Evolutionary conservation across 805 yeast species (phyloP).

Genomic region (Wickerhamiella vanderwaltii): DNA sequence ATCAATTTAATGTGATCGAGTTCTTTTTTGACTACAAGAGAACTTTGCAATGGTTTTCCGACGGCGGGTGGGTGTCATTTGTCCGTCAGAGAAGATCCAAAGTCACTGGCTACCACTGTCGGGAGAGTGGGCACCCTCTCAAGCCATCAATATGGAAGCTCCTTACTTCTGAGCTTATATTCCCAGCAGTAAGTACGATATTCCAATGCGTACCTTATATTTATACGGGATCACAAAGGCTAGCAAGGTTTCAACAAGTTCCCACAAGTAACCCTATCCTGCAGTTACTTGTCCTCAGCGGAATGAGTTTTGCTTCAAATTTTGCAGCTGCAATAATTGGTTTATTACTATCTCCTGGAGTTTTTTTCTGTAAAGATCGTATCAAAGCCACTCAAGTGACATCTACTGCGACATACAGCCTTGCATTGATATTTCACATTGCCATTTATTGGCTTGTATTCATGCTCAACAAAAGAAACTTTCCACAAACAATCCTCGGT

Average conservation of each 20-base stretch:
- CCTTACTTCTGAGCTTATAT: slow-evolving; percentile 53
- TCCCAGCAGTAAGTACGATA: slow-evolving; percentile 47
- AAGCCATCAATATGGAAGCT: slow-evolving; percentile 62
- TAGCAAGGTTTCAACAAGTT: slow-evolving; percentile 35
- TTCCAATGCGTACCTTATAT: slow-evolving; percentile 48
- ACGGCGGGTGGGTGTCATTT: slow-evolving; percentile 55
- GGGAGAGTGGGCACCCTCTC: slow-evolving; percentile 36
- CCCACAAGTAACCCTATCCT: slow-evolving; percentile 38
- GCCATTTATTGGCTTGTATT: slow-evolving; percentile 51
- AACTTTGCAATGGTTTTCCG: slow-evolving; percentile 57
- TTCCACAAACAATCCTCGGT: slow-evolving; percentile 49
- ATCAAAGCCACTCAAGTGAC: not conserved
- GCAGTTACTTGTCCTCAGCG: slow-evolving; percentile 35
- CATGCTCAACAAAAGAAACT: slow-evolving; percentile 55
- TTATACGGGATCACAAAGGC: slow-evolving; percentile 63
- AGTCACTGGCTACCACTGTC: slow-evolving; percentile 69
- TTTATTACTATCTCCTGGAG: not conserved
- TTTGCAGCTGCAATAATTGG: not conserved
- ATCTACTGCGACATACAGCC: slow-evolving; percentile 37
- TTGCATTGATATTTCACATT: slow-evolving; percentile 42
- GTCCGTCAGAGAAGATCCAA: slow-evolving; percentile 58
- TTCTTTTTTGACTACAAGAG: slow-evolving; percentile 83
- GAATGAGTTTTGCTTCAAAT: slow-evolving; percentile 6
- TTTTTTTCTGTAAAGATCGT: not conserved
- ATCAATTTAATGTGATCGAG: slow-evolving; percentile 81